Evolutionary conservation across 1,284 basidiomycete species (phyloP).

Genomic region (Kwoniella shivajii): DNA sequence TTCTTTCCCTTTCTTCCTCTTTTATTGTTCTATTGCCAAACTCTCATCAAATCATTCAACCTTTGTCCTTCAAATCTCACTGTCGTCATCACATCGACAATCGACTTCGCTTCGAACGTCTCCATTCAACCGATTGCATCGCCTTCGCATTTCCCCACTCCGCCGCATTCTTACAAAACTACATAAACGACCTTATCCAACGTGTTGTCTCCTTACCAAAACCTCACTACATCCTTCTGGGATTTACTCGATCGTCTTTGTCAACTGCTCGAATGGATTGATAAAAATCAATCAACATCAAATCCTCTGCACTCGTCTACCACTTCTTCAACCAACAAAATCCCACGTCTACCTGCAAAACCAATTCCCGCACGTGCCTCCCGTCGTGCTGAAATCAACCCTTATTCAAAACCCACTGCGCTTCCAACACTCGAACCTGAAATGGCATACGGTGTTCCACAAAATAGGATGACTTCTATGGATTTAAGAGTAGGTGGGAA

Average conservation of each 20-base stretch:
- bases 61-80: not conserved
- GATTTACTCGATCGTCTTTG: slow-evolving; percentile 4
- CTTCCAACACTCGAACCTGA: slow-evolving; percentile 1
- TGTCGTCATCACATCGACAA: not conserved
- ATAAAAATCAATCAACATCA: not conserved
- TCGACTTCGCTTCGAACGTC: not conserved
- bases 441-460: slow-evolving; percentile 21
- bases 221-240: slow-evolving; percentile 2
- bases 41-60: not conserved
- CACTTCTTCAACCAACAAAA: not conserved
- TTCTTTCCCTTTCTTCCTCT: not conserved
- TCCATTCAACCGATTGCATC: not conserved
- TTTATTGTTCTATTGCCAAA: not conserved
- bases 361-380: slow-evolving; percentile 3
- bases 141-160: slow-evolving; percentile 4
- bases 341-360: not conserved
- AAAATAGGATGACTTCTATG: slow-evolving; percentile 59
- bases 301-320: not conserved
- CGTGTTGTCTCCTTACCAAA: not conserved
- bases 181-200: not conserved
- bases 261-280: not conserved
- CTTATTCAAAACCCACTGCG: slow-evolving; percentile 3
- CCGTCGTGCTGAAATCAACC: slow-evolving; percentile 6
- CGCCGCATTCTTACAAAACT: no score
- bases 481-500: slow-evolving; percentile 97